Evolutionary conservation across 2,329 filamentous ascomycete genomes (phyloP), one percentile per base, ranked within the genome.

Genomic region (Malbranchea cinnamomea): DNA sequence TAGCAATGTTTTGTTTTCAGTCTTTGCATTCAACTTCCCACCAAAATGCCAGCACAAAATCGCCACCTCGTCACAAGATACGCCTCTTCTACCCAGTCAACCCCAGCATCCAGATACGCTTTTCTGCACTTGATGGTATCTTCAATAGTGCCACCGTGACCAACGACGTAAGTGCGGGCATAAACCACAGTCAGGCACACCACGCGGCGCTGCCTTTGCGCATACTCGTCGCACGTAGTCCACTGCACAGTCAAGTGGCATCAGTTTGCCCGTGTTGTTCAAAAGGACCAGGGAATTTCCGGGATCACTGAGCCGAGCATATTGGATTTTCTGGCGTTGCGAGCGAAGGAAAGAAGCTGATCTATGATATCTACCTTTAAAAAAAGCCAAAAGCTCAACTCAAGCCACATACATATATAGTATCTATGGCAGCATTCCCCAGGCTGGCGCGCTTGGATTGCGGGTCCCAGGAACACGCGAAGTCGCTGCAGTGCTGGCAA

Each of bases 101-200:
- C 67, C 67, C 67, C 68, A 4, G 64, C 64, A 1, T 53, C 60
- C 1, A 72, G 50, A 40, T 65, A 72, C 14, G 56, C 58, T 33
- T 60, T 62, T 0, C 67, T 68, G 2, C 68, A 52, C 24, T 47
- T 42, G 20, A 71, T 50, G 2, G 60, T 63, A 21, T 68, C 62
- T 5, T 49, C 37, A 8, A 68, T 37, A 46, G 41, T 3, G 36
- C 41, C 14, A 50, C 59, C 41, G 12, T 32, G 8, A 2, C 51
- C 41, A 15, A 72, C 54, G 4, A 62, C 53, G 47, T 72, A 68
- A 11, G 61, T 65, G 4, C 68, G 48, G 3, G 68, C 68, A 44
- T 61, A 71, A 32, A 69, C 41, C 4, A 60, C 62, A 69, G 26
- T 65, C 60, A 0, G 57, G 55, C 1, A 68, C 58, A 0, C 64